Evolutionary conservation across 2,329 filamentous ascomycete species (phyloP), one percentile per base, ranked within the genome.

Genomic region (Colletotrichum australisinense): DNA sequence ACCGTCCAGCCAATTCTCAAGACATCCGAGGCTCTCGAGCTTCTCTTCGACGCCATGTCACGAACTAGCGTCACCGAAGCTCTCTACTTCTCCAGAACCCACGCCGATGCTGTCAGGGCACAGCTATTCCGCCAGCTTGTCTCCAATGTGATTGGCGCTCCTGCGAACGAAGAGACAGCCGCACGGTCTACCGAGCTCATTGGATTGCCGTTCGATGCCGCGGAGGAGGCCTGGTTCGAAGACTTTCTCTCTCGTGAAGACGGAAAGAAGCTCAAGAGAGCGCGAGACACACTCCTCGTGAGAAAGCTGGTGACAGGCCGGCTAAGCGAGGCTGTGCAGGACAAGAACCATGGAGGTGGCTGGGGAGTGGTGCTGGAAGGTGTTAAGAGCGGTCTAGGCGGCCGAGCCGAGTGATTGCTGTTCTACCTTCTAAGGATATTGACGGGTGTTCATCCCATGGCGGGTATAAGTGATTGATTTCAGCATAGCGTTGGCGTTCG

Each of bases 191-290:
- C 90, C 58, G 93, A 96, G 80, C 86, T 97, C 0, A 88, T 94
- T 9, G 92, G 92, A 74, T 82, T 96, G 74, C 93, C 94, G 0
- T 89, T 97, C n/a, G 90, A 90, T 70, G 80, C 85, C 1, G 85
- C 89, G 22, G 95, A 97, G 79, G 93, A 95, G 79, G 80, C 79
- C 5, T 96, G 93, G 93, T 91, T 97, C 74, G 90, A 93, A 76
- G 89, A 93, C 30, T 93, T 89, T 71, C 84, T 97, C 49, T 86
- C 90, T 0, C 84, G 86, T 5, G 92, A 93, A 12, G 90, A 90
- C 57, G 93, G 93, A 2, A 90, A 90, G 78, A 88, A 85, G 55
- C 83, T 93, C 8, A 90, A 88, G 75, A 90, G 89, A 28, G 91
- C 93, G 4, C 92, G 90, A 79, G 94, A 96, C 77, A 94, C 93